A percentile compares a stretch with the other conserved stretches of the same genome.
phyloP scores from a whole-genome alignment of 352 stramenopile genomes.

The Globisporangium cederbergense region DNA sequence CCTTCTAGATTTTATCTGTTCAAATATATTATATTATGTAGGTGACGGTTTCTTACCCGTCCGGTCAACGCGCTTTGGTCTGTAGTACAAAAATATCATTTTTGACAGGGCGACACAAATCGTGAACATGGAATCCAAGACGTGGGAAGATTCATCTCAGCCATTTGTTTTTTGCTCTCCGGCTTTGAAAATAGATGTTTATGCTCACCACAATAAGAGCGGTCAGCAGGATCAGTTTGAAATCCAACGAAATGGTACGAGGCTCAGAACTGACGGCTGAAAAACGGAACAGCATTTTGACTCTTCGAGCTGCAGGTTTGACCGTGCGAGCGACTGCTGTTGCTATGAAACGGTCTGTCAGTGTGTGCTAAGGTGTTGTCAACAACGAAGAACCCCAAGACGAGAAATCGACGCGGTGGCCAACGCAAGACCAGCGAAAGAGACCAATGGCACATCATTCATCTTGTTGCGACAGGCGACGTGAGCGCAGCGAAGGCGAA shows the following conservation, averaged over 20 bases:
- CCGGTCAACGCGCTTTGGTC: background rate
- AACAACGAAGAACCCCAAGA: background rate
- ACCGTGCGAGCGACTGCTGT: background rate
- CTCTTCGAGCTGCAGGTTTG: conserved; percentile 1
- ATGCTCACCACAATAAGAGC: background rate
- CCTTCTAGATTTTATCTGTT: too few species aligned
- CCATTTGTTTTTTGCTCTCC: background rate
- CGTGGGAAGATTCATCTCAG: too few species aligned
- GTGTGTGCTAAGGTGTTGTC: background rate
- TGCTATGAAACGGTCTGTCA: background rate
- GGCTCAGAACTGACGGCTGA: background rate
- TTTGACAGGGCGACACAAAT: too few species aligned
- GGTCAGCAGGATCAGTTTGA: background rate
- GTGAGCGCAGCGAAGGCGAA: background rate
- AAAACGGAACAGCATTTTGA: conserved; percentile 1
- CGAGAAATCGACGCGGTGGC: background rate
- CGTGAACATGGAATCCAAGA: too few species aligned
- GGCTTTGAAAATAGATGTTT: background rate
- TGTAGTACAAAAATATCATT: background rate
- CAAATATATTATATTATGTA: background rate
- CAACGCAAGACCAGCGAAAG: background rate
- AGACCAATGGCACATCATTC: conserved; percentile 1
- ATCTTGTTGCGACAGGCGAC: too few species aligned
- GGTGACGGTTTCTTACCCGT: background rate
- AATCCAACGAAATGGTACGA: background rate